Base-by-base conservation (phyloP, 2,329 filamentous ascomycete species). In the Monascus ruber region DNA sequence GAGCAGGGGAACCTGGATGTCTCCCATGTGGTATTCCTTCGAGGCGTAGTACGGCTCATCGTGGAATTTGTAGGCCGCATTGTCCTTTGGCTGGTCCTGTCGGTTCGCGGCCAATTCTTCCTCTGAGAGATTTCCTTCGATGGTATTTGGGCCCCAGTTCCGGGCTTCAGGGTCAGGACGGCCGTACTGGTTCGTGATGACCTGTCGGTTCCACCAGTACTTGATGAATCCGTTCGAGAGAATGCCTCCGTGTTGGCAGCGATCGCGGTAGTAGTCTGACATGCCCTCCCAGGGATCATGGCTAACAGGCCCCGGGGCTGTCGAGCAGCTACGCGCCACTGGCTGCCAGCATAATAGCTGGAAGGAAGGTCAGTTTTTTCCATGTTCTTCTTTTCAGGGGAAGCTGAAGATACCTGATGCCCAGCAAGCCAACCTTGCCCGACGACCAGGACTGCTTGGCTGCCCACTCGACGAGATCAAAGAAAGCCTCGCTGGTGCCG, bases 101-200 rank as follows among this genome's bases (percentile, higher is more conserved):
- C 62, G 59, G 39, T 67, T 68, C 17, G 17, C 17, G 17, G 17
- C 17, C 17, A 17, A 17, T 17, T 17, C 17, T 17, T 17, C 17
- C 17, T 17, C 17, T 17, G 17, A 17, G 17, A 17, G 17, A 17
- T 6, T 41, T 41, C 29, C 29, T 8, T 11, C 8, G 29, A 11
- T 8, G 0, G 62, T 65, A 47, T 66, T 61, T 2, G 57, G 64
- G 0, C 73, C 73, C 70, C 71, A 76, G 11, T 76, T 74, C 2
- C 65, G 59, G 17, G 17, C 17, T 17, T 17, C 17, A 17, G 2
- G 17, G 17, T 17, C 17, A 17, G 17, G 2, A 64, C 68, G 65
- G 1, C 81, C 81, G 43, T 85, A 85, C 54, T 85, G 81, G 49
- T 83, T 84, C 0, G 67, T 66, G 5, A 81, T 62, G 5, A 83